Base-by-base conservation (phyloP, 2,329 filamentous ascomycete genomes). In the Clonostachys solani region DNA sequence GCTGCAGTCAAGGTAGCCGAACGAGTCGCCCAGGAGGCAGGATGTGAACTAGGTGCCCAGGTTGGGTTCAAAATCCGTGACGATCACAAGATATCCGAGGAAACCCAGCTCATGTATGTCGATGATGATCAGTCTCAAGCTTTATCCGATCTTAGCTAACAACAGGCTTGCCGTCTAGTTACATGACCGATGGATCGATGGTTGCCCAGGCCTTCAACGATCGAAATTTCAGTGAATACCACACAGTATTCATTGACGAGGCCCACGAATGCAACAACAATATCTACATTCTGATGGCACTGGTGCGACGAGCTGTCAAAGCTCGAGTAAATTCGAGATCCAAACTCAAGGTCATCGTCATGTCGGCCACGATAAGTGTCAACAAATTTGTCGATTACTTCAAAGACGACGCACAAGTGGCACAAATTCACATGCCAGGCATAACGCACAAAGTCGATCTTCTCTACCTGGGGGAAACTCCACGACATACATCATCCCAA, bases 211-310 rank as follows among this genome's bases (percentile, higher is more conserved):
- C 13, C 9, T 18, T 44, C 15, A 10, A 12, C 10, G 43, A 44
- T 17, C 5, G 8, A 10, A 34, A 44, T 44, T 44, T 44, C 16
- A 17, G n/a, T 5, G 4, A 38, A 17, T 38, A 38, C 19, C 85
- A 86, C 4, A 86, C 83, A n/a, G 68, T 96, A 51, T 94, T 96
- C 83, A 89, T 96, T 49, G 91, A 96, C 60, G 91, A 96, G 64
- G 91, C 90, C 2, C 91, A 96, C 75, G 91, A 96, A 61, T 77
- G 91, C 52, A 94, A 87, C 0, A 75, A 95, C 2, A 81, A 87
- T 45, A 94, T 89, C 0, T 91, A 96, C 64, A 88, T 96, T 49
- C 69, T 95, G 5, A 78, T 94, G 51, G 88, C 86, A n/a, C 67
- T 96, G 33, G 75, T 94, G 44, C 94, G 95, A 57, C 90, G 95